Base-by-base conservation (phyloP, 2,329 filamentous ascomycete species). In the Fusarium equiseti region DNA sequence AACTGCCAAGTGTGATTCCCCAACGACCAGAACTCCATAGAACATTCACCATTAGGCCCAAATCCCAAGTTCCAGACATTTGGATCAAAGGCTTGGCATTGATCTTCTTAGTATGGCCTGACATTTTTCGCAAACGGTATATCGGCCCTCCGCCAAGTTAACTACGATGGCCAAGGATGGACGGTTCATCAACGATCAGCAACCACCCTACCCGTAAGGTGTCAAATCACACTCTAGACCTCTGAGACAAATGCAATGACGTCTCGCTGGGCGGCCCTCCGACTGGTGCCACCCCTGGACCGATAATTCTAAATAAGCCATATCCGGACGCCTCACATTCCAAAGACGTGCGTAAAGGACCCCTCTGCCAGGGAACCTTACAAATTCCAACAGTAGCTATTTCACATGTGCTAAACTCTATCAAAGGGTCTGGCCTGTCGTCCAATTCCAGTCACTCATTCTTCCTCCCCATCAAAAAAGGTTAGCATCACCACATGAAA, bases 311-410 rank as follows among this genome's bases (percentile, higher is more conserved):
- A 59, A 32, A 8, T 12, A 20, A 42, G 49, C 63, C 55, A 62
- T 66, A 42, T 66, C 49, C 62, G 49, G 62, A 44, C 49, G 55
- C 43, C 62, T 35, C 32, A 11, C 62, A 66, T 66, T 66, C 63
- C 63, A 66, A 5, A 18, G 15, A 4, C n/a, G 29, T 35, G 22
- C 3, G 48, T 22, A 8, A 8, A 2, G 15, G 13, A 22, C 20
- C 29, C n/a, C 15, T 20, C 11, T 18, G 1, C 3, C 9, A 11
- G 42, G 16, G 38, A 35, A 50, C 26, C 20, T 32, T 15, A 20
- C 6, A 16, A 18, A 22, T 22, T 6, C 43, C 20, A n/a, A 12
- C 8, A 16, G 6, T 4, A 35, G 27, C 8, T n/a, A 45, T 26
- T 22, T 9, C 5, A 1, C 3, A 11, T 8, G 43, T 29, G 18